Conservation (phyloP, 192 early-diverging fungal species). For the Cladochytrium replicatum region DNA sequence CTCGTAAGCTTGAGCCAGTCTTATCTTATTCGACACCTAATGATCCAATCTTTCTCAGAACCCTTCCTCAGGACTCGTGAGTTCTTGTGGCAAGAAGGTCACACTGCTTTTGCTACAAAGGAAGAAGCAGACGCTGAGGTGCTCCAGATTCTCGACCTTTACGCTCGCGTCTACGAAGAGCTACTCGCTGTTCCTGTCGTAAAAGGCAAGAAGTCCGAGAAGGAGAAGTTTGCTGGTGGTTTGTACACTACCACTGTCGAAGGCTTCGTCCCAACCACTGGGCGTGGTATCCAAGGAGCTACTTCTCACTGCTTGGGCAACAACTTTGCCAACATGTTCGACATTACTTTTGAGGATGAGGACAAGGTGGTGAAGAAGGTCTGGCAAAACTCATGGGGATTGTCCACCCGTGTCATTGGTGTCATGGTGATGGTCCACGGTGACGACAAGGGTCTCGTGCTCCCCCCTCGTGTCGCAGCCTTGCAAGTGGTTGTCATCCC, state of each 20-base stretch:
- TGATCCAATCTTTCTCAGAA: conserved; percentile 32
- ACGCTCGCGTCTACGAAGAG: conserved; percentile 95
- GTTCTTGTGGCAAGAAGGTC: conserved; percentile 99
- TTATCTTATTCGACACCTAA: not conserved
- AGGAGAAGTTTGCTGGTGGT: conserved; percentile 99
- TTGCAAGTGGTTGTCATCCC: conserved; percentile 90
- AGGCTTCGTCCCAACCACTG: conserved; percentile 92
- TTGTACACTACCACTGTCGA: conserved; percentile 96
- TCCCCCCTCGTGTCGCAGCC: conserved; percentile 86
- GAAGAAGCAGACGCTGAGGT: conserved; percentile 83
- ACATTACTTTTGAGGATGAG: conserved; percentile 85
- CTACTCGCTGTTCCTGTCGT: conserved; percentile 94
- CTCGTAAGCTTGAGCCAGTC: conserved; percentile 44
- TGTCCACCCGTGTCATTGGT: conserved; percentile 95
- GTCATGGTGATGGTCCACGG: conserved; percentile 99
- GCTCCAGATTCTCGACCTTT: conserved; percentile 81
- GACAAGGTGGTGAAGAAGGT: conserved; percentile 63
- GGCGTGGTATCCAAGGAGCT: conserved; percentile 95
- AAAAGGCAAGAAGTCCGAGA: conserved; percentile 94
- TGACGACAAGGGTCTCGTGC: conserved; percentile 95
- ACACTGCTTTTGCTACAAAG: conserved; percentile 90
- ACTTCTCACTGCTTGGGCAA: conserved; percentile 99
- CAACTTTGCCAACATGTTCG: conserved; percentile 99
- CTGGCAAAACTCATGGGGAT: conserved; percentile 99
- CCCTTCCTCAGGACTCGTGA: conserved; percentile 98